Percentiles rank a stretch among this genome's conserved stretches.
phyloP scores from a whole-genome alignment of 768 basidiomycete genomes.

The Hygrophoropsis aurantiaca region DNA sequence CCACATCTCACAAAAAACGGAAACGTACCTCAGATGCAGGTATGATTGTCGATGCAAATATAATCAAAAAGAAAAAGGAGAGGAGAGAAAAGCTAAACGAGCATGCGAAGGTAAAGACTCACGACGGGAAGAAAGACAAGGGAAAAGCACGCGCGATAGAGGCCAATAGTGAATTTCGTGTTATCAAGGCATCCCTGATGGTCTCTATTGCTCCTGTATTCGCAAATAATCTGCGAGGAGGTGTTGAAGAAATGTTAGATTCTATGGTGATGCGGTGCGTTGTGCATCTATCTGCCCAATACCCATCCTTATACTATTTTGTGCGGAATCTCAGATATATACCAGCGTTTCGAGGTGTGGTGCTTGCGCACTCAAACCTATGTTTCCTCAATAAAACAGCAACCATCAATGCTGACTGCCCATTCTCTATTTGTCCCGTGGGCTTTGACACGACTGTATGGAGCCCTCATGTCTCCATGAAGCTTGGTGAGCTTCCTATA shows the following conservation, averaged over 20 bases:
- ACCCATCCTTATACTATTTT: not conserved
- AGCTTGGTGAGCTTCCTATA: conserved; percentile 55
- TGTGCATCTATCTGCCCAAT: not conserved
- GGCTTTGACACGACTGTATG: conserved; percentile 85
- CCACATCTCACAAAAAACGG: conserved; percentile 45
- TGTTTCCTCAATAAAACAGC: conserved; percentile 64
- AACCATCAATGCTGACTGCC: conserved; percentile 77
- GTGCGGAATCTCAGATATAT: conserved; percentile 63
- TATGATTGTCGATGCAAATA: conserved; percentile 18
- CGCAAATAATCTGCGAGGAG: conserved; percentile 65
- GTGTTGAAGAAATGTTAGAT: conserved; percentile 88
- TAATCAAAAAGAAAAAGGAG: conserved; percentile 35
- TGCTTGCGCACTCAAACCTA: conserved; percentile 82
- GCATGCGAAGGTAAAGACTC: conserved; percentile 9
- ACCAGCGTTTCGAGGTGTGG: conserved; percentile 81
- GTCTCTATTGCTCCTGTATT: conserved; percentile 84
- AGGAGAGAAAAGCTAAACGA: conserved; percentile 32
- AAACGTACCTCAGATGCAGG: conserved; percentile 37
- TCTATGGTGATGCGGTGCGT: conserved; percentile 93
- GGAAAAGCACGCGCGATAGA: conserved; percentile 36
- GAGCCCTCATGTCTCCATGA: conserved; percentile 83
- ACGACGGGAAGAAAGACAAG: conserved; percentile 32
- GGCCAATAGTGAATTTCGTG: conserved; percentile 50
- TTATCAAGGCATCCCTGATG: conserved; percentile 62
- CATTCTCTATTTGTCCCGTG: conserved; percentile 74